These are phyloP conservation scores for Jamesozyma rosinii DNA, from an alignment of 805 yeast genomes.

Conservation along the genomic window DNA sequence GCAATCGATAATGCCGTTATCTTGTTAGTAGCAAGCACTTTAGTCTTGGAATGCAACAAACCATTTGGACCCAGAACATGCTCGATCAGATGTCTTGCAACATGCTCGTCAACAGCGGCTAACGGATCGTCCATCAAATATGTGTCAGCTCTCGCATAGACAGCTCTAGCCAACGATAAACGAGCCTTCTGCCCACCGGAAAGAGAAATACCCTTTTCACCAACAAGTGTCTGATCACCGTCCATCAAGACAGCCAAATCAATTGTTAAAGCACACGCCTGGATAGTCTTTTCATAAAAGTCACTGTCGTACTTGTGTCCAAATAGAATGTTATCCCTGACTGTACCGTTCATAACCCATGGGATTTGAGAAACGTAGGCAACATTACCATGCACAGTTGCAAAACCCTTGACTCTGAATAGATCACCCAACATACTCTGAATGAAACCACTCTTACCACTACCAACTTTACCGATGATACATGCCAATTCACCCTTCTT, in stretches of 20 bases:
- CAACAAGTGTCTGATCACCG: constrained; percentile 88
- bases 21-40: constrained; percentile 77
- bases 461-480: constrained; percentile 82
- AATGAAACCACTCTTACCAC: constrained; percentile 78
- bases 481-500: constrained; percentile 73
- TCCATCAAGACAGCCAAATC: constrained; percentile 76
- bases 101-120: constrained; percentile 97
- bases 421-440: constrained; percentile 78
- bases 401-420: constrained; percentile 64
- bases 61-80: constrained; percentile 80
- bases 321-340: constrained; percentile 81
- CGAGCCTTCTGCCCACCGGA: constrained; percentile 98
- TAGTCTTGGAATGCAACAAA: constrained; percentile 61
- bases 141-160: constrained; percentile 87
- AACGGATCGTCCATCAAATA: constrained; percentile 86
- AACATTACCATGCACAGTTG: constrained; percentile 60
- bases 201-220: constrained; percentile 92
- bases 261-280: constrained; percentile 77
- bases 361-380: constrained; percentile 92
- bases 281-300: constrained; percentile 70
- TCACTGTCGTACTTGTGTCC: constrained; percentile 77
- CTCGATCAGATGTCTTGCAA: constrained; percentile 74
- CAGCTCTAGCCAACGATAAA: constrained; percentile 88
- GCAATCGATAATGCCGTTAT: constrained; percentile 76
- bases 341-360: constrained; percentile 95